Conservation (phyloP, 345 rosid species). For the Euphorbia tirucalli region DNA sequence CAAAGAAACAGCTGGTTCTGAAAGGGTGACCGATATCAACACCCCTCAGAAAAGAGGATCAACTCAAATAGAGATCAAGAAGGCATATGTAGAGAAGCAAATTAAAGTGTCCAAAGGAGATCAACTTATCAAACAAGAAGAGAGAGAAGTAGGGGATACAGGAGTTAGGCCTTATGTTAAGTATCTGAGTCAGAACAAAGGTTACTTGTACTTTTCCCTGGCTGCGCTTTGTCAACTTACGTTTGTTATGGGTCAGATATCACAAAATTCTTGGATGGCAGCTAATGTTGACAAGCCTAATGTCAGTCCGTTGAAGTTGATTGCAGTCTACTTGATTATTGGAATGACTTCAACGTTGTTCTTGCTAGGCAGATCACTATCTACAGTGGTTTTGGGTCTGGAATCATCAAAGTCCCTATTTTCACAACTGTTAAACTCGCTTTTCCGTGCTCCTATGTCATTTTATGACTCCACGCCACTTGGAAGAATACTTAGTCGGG, state of each 20-base stretch:
- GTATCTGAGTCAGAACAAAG: conserved; percentile 69
- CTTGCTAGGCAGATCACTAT: conserved; percentile 55
- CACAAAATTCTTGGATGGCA: conserved; percentile 80
- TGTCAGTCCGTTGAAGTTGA: conserved; percentile 51
- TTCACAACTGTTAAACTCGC: conserved; percentile 62
- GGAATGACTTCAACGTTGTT: conserved; percentile 47
- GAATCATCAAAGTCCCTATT: conserved; percentile 66
- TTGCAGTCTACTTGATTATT: conserved; percentile 55
- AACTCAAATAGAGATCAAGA: conserved; percentile 54
- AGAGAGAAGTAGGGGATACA: conserved; percentile 72
- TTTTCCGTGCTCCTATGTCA: conserved; percentile 78
- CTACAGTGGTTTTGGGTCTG: conserved; percentile 49
- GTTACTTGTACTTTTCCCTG: conserved; percentile 58
- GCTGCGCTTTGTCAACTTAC: conserved; percentile 45
- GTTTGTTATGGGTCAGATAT: conserved; percentile 56
- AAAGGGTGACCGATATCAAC: conserved; percentile 48
- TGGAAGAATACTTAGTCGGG: conserved; percentile 82
- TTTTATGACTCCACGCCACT: conserved; percentile 90
- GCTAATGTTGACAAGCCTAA: conserved; percentile 61
- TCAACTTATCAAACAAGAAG: conserved; percentile 82
- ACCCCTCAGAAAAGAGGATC: conserved; percentile 29
- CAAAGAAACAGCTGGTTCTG: conserved; percentile 89
- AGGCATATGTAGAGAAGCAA: conserved; percentile 41
- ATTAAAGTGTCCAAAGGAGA: conserved; percentile 45
- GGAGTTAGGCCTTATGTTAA: conserved; percentile 75